Evolutionary conservation across 306 rosid species (phyloP).

Genomic region (Acmispon strigosus): DNA sequence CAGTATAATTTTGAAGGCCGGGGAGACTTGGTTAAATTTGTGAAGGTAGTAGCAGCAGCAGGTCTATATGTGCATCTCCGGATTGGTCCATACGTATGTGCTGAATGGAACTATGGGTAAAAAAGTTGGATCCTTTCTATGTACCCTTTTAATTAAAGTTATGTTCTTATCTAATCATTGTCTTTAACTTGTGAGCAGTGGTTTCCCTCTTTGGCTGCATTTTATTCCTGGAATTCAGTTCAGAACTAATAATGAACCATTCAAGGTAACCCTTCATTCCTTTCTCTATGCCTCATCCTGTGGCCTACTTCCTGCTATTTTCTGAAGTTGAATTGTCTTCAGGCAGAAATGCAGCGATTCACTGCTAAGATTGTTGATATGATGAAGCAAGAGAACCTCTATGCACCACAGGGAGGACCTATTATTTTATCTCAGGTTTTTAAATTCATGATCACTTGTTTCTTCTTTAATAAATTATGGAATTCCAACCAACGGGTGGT

Average conservation of each 20-base stretch:
- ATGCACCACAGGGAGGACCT: too few species aligned
- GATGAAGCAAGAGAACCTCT: too few species aligned
- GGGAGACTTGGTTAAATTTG: conserved; percentile 66
- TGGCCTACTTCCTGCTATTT: too few species aligned
- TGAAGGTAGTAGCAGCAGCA: conserved; percentile 72
- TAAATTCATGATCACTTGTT: too few species aligned
- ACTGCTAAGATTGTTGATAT: too few species aligned
- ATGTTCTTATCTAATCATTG: neutral
- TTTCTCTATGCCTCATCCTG: too few species aligned
- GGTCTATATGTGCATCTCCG: conserved; percentile 85
- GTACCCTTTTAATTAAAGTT: neutral
- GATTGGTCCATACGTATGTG: conserved; percentile 93
- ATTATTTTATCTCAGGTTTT: too few species aligned
- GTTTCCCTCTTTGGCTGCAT: neutral
- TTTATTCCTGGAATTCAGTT: neutral
- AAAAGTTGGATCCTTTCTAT: neutral
- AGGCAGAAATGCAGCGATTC: too few species aligned
- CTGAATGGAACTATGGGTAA: conserved; percentile 98
- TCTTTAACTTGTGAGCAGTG: neutral
- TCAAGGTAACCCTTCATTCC: too few species aligned
- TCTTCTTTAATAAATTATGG: too few species aligned
- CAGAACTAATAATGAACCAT: neutral
- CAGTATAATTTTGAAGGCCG: conserved; percentile 79
- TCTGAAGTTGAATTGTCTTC: too few species aligned
- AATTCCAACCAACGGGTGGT: too few species aligned